Base-by-base conservation (phyloP, 306 rosid species). In the Prunus campanulata region DNA sequence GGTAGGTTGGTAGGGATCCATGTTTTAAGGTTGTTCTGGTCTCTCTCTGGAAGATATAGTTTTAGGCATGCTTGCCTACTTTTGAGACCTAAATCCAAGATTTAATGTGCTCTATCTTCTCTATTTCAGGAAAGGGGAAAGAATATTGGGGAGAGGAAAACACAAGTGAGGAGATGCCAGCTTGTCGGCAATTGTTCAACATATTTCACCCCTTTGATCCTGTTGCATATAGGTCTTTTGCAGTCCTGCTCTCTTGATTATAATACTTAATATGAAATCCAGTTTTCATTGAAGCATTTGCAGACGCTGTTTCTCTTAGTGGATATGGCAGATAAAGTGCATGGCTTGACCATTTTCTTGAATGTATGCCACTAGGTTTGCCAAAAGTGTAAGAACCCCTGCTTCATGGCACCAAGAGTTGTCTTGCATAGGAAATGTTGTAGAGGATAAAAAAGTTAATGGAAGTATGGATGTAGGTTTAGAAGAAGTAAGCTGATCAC, bases 141-240 rank as follows among this genome's bases (percentile, higher is more conserved):
- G 91, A 86, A 42, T 96, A 96, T 65, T 96, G 99, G 99, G 96
- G 75, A 63, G 93, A 88, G 85, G 93, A 86, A 84, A 92, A 87
- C 77, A 91, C 89, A 50, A 86, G 24, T 49, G 99, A 96, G 83
- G 98, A 92, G 87, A 89, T 92, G 93, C 99, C 99, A 48, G 92
- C 98, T 55, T 91, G 97, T 82, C 89, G 89, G 66, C 97, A 89
- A 82, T 86, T 96, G 93, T 87, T 96, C 81, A 96, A 96, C 87
- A 91, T 96, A 83, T 96, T 96, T 89, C 99, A 96, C 75, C 99
- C 99, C 46, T 96, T 73, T 80, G 99, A 96, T 85, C 99, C 99
- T 18, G 99, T 96, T 69, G 99, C 97, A 79, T 96, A 92, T 80
- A 92, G 99, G 99, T 92, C 44, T 84, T 83, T 72, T 51, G 68